Evolutionary conservation across 495 filamentous ascomycete species (phyloP), one percentile per base, ranked within the genome.

Genomic region (Aspergillus ellipticus): DNA sequence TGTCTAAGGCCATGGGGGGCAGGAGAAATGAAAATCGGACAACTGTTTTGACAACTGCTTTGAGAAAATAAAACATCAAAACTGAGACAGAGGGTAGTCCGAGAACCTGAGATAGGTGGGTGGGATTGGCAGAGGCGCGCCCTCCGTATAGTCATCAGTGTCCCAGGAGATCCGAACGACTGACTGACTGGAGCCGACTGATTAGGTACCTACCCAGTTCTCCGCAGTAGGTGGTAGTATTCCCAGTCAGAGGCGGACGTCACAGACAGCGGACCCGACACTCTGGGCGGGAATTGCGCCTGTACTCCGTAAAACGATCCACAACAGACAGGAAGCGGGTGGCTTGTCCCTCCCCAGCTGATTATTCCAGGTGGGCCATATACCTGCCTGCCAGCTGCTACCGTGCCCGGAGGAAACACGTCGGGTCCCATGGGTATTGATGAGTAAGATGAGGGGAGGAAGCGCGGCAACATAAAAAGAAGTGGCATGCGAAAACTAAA

Each of bases 201-300:
- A n/a, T n/a, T n/a, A n/a, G n/a, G n/a, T n/a, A n/a, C n/a, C n/a
- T n/a, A n/a, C n/a, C n/a, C n/a, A n/a, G n/a, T n/a, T n/a, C n/a
- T n/a, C n/a, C n/a, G n/a, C n/a, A n/a, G n/a, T n/a, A 49, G 24
- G 45, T 48, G 19, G 45, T 22, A 26, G 21, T n/a, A n/a, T n/a
- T n/a, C n/a, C n/a, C n/a, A 31, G 28, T 31, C 10, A 37, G 33
- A 39, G 35, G 13, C 35, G 35, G 24, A 28, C 24, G 24, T 28
- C 24, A 28, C 24, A 28, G 24, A 7, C 24, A 28, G 24, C 24
- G 24, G 45, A 48, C 45, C 45, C 45, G 45, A 48, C 45, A 48
- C 28, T 48, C 45, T 48, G 45, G 45, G 45, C 45, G 45, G 22
- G 45, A 29, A 48, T 16, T 48, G 45, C 45, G 45, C 45, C 45